These are phyloP conservation scores for Amoebophrya sp. DNA, from an alignment of 169 alveolate genomes.

Conservation along the genomic window DNA sequence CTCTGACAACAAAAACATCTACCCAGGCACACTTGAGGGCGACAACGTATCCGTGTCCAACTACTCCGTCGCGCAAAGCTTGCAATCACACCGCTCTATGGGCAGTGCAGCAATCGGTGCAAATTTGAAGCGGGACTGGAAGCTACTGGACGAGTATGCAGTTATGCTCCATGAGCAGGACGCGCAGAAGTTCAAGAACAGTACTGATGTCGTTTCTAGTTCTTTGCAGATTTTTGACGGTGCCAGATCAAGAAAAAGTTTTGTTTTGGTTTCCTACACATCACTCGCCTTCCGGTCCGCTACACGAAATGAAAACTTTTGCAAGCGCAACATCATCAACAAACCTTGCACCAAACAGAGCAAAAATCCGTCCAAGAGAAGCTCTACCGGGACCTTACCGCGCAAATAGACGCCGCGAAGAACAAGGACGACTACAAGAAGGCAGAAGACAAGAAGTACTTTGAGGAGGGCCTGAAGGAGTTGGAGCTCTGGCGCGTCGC, in stretches of 20 bases:
- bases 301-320: too few relatives aligned
- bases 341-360: too few relatives aligned
- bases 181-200: not conserved
- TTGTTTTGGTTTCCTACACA: too few relatives aligned
- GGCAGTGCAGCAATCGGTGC: not conserved
- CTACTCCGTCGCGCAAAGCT: not conserved
- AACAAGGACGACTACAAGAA: slow-evolving; percentile 3
- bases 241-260: too few relatives aligned
- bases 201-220: too few relatives aligned
- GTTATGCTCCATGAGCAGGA: not conserved
- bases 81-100: not conserved
- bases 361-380: not conserved
- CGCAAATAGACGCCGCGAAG: not conserved
- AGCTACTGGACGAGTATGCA: not conserved
- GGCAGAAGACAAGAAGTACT: not conserved
- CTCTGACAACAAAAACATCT: too few relatives aligned
- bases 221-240: too few relatives aligned
- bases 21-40: not conserved
- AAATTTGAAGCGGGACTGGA: not conserved
- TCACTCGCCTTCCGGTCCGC: too few relatives aligned
- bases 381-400: not conserved
- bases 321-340: too few relatives aligned
- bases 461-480: slow-evolving; percentile 9
- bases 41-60: not conserved
- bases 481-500: not conserved